Evolutionary conservation across 2,329 filamentous ascomycete species (phyloP).

Genomic region (Xylariaceae sp.): DNA sequence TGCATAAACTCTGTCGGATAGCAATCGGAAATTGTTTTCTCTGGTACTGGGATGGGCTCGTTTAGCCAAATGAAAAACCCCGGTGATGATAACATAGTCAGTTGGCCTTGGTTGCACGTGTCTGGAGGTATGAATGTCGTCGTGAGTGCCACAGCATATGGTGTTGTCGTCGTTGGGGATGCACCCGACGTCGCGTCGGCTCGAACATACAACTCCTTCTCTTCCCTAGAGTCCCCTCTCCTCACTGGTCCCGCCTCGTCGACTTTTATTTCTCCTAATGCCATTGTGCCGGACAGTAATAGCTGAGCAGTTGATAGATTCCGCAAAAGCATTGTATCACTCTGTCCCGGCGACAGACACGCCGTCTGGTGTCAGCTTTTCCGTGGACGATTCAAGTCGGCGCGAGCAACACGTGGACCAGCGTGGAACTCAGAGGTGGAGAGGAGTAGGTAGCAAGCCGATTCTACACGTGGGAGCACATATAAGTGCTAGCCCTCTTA

Average conservation of each 20-base stretch:
- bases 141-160: conserved; percentile 19
- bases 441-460: too few species aligned
- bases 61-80: conserved; percentile 24
- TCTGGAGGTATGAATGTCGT: conserved; percentile 22
- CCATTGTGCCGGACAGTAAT: not conserved
- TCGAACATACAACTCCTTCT: conserved; percentile 3
- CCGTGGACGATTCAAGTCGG: too few species aligned
- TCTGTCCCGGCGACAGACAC: too few species aligned
- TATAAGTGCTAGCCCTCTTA: too few species aligned
- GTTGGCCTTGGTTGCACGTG: conserved; percentile 16
- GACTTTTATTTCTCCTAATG: not conserved
- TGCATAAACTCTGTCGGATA: conserved; percentile 24
- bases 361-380: too few species aligned
- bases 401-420: too few species aligned
- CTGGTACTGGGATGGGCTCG: conserved; percentile 22
- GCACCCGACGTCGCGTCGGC: not conserved
- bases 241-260: not conserved
- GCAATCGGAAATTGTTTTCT: conserved; percentile 14
- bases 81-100: conserved; percentile 19
- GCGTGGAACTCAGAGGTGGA: too few species aligned
- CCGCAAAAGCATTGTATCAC: too few species aligned
- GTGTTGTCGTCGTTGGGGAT: conserved; percentile 9
- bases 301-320: too few species aligned
- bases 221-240: not conserved
- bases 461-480: too few species aligned